Base-by-base conservation (phyloP, 1,139 yeast genomes). In the Blastobotrys serpentis region DNA sequence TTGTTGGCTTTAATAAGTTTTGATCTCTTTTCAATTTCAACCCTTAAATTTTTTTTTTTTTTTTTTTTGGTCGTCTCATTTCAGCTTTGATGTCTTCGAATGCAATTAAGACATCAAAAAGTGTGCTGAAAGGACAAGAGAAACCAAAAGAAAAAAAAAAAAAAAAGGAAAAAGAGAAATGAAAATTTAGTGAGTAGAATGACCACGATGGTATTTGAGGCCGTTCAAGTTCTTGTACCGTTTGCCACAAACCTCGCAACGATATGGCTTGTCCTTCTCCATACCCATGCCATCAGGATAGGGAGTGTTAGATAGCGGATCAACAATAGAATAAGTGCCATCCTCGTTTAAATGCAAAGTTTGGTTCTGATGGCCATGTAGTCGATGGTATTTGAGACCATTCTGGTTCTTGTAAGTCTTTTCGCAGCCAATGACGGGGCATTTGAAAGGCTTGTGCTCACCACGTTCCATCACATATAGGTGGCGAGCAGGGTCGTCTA, bases 351-450 rank as follows among this genome's bases (percentile, higher is more conserved):
- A 87, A 63, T 88, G 85, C 53, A 92, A 72, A 33, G 87, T 88
- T 70, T 92, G 98, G 64, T 92, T 90, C 69, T 89, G 97, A 68
- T 92, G 98, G 43, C 99, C 99, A 67, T 92, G 99, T 56, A 87
- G 74, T 57, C 96, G 78, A 70, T 92, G 99, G 69, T 92, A 92
- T 67, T 92, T 92, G 63, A 92, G 76, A 11, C 99, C 99, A 65
- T 92, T 92, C 70, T 92, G 98, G 68, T 92, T 92, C 73, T 92
- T 92, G 70, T 92, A 92, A 32, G 94, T 90, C 74, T 92, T 92
- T 61, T 90, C 98, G 70, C 99, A 92, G 4, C 98, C 98, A 63
- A 89, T 86, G 37, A 92, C 98, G 0, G 98, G 98, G 71, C 99
- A 92, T 67, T 86, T 89, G 73, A 86, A 92, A 18, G 99, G 98